These are phyloP conservation scores for Fusarium incarnatum DNA, from an alignment of 2,329 filamentous ascomycete species.

Conservation along the genomic window DNA sequence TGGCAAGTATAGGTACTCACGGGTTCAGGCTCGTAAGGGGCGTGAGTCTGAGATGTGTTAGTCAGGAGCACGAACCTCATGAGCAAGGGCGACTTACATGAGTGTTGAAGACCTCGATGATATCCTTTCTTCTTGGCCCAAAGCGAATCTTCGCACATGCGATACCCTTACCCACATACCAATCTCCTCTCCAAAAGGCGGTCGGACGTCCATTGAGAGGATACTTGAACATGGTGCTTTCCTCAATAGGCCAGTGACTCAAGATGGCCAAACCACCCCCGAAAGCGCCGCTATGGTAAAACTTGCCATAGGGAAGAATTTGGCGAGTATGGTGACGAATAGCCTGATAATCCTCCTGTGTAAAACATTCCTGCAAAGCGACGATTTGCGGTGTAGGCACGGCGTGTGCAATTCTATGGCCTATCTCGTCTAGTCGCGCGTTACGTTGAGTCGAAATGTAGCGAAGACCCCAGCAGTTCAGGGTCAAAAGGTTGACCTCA, in stretches of 20 bases:
- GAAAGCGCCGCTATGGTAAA: slow-evolving; percentile 90
- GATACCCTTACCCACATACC: slow-evolving; percentile 95
- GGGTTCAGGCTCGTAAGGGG: slow-evolving; percentile 84
- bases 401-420: slow-evolving; percentile 77
- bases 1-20: slow-evolving; percentile 91
- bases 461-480: slow-evolving; percentile 98
- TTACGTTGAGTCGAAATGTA: slow-evolving; percentile 82
- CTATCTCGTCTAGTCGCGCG: slow-evolving; percentile 86
- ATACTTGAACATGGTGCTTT: slow-evolving; percentile 87
- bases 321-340: slow-evolving; percentile 79
- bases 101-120: slow-evolving; percentile 92
- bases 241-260: slow-evolving; percentile 91
- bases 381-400: slow-evolving; percentile 83
- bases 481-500: slow-evolving; percentile 82
- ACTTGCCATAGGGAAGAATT: slow-evolving; percentile 89
- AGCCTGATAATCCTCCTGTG: slow-evolving; percentile 81
- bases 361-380: slow-evolving; percentile 96
- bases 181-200: slow-evolving; percentile 94
- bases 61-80: background rate
- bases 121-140: slow-evolving; percentile 71
- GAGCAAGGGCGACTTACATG: slow-evolving; percentile 66
- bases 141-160: slow-evolving; percentile 84
- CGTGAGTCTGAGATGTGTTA: slow-evolving; percentile 67
- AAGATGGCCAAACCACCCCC: slow-evolving; percentile 90
- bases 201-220: slow-evolving; percentile 93